Evolutionary conservation across 345 rosid genomes (phyloP).

Genomic region (Murraya paniculata): DNA sequence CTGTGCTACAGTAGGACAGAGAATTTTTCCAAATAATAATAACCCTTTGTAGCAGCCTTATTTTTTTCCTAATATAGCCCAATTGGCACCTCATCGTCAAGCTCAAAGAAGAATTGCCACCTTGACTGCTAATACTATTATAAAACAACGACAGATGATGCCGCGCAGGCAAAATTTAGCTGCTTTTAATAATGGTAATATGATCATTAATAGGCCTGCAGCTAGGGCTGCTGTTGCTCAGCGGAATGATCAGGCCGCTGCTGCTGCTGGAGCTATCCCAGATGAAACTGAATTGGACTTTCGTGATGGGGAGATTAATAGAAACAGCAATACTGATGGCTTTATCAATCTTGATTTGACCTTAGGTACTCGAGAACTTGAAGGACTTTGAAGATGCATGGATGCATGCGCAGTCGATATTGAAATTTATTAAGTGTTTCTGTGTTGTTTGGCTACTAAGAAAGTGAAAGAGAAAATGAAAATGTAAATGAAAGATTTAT

Average conservation of each 20-base stretch:
- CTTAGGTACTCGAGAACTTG: not conserved
- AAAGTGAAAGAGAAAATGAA: no score
- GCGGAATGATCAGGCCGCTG: not conserved
- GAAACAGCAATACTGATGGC: not conserved
- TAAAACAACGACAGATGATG: not conserved
- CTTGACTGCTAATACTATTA: not conserved
- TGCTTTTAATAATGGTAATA: not conserved
- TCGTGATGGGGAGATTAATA: not conserved
- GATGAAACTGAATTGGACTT: constrained; percentile 1
- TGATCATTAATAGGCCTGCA: not conserved
- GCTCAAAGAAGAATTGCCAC: not conserved
- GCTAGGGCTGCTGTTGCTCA: not conserved
- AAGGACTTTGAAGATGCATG: not conserved
- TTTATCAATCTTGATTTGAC: constrained; percentile 4
- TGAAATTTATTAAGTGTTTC: no score
- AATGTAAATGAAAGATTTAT: no score
- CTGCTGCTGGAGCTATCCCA: not conserved
- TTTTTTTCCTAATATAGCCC: not conserved
- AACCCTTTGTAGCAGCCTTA: not conserved
- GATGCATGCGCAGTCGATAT: not conserved
- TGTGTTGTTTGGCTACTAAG: no score
- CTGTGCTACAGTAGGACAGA: not conserved
- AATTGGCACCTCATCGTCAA: not conserved
- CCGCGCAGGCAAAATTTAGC: not conserved
- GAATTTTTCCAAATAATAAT: not conserved